These are phyloP conservation scores for Scenedesmus sp. DNA, from an alignment of 163 green algal genomes.

Conservation along the genomic window DNA sequence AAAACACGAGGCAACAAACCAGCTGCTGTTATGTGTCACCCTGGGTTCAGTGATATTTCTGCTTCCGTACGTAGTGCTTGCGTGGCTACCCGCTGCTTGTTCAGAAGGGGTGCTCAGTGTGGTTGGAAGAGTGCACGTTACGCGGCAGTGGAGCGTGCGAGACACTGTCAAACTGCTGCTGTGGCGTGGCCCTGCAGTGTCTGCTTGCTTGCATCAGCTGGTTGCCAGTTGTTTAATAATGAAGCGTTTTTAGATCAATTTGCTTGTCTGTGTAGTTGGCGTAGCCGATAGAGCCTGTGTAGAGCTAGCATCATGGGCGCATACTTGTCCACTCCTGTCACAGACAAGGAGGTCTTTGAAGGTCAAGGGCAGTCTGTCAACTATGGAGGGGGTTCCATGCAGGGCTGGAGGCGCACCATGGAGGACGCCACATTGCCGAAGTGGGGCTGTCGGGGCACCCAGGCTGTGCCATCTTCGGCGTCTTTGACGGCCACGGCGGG, in stretches of 20 bases:
- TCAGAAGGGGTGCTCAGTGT: not conserved
- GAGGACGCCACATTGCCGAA: conserved; percentile 91
- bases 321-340: conserved; percentile 87
- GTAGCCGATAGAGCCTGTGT: not conserved
- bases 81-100: not conserved
- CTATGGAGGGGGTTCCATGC: conserved; percentile 82
- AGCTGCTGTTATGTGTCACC: conserved; percentile 9
- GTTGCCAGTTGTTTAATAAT: not conserved
- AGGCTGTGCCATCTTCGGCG: conserved; percentile 84
- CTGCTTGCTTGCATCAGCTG: not conserved
- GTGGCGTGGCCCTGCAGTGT: not conserved
- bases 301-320: conserved; percentile 78
- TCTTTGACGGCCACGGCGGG: conserved; percentile 96
- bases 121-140: not conserved
- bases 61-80: not conserved
- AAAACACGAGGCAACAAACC: not conserved
- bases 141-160: not conserved
- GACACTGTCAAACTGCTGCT: conserved; percentile 15
- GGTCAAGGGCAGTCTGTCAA: conserved; percentile 61
- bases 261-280: not conserved
- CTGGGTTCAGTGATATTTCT: not conserved
- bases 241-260: conserved; percentile 6
- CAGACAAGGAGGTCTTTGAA: conserved; percentile 85
- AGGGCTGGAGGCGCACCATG: conserved; percentile 90
- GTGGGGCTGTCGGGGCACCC: conserved; percentile 34